Conservation (phyloP, 1,284 basidiomycete genomes). For the Apiotrichum laibachii region DNA sequence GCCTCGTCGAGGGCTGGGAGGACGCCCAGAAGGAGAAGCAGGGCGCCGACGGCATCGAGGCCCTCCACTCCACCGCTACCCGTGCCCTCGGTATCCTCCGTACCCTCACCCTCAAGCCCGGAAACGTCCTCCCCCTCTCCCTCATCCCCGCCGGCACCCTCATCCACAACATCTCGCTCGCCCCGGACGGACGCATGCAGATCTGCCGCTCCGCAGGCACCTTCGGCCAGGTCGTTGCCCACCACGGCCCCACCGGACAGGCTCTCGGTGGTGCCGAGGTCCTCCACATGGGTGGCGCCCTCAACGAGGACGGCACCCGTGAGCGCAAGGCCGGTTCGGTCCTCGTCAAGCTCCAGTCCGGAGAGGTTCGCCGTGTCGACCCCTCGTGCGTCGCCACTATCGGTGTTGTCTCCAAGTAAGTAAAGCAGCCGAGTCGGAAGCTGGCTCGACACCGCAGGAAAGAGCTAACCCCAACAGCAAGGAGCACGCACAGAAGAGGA, state of each 20-base stretch:
- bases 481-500: conserved; percentile 75
- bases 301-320: conserved; percentile 26
- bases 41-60: conserved; percentile 47
- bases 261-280: conserved; percentile 43
- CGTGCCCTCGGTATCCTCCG: conserved; percentile 79
- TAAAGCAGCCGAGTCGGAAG: conserved; percentile 1
- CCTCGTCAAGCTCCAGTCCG: conserved; percentile 84
- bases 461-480: conserved; percentile 48
- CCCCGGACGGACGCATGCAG: conserved; percentile 71
- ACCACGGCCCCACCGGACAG: conserved; percentile 55
- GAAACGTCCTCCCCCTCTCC: conserved; percentile 87
- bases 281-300: conserved; percentile 36
- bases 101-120: conserved; percentile 78
- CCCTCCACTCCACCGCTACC: conserved; percentile 50
- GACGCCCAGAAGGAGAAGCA: conserved; percentile 30
- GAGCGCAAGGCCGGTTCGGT: conserved; percentile 38
- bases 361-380: conserved; percentile 84
- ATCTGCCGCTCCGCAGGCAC: conserved; percentile 88
- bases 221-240: conserved; percentile 75
- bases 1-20: conserved; percentile 65
- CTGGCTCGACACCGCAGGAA: neutral
- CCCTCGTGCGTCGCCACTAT: conserved; percentile 83
- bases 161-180: conserved; percentile 80
- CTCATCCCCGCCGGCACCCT: conserved; percentile 89
- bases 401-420: conserved; percentile 82